Base-by-base conservation (phyloP, 345 rosid genomes). In the Salix viminalis region DNA sequence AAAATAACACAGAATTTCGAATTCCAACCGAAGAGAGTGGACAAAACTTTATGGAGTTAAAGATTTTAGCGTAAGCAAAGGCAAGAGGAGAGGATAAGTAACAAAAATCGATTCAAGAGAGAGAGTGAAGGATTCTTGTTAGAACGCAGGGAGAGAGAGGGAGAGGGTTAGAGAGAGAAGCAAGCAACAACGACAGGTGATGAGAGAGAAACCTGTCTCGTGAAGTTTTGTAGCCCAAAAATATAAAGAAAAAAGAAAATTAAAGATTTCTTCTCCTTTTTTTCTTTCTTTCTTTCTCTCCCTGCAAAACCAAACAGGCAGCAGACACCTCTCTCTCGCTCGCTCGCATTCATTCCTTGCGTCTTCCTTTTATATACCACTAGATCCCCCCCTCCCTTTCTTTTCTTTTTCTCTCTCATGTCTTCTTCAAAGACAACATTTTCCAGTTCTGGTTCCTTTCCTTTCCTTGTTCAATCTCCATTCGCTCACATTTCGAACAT, bases 351-450 rank as follows among this genome's bases (percentile, higher is more conserved):
- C 89, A 85, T 87, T 88, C 90, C 84, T 86, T 90, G 89, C 89
- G 88, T 85, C 84, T 73, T 79, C 85, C 87, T 88, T 83, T 87
- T 78, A 80, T 75, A 75, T 39, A 79, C 89, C 94, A 90, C 94
- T 91, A 92, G 95, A 89, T 87, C 91, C 87, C 91, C 87, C 89
- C 86, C 89, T 34, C 67, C 11, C 77, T 65, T 80, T 78, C 84
- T 77, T 60, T 30, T 61, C 56, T 46, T 54, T 34, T 70, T 54
- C 74, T 79, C 76, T 74, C 67, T 70, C 66, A 83, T 83, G 82
- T 84, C 84, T 78, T 80, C 86, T 77, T 77, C 85, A 34, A 50
- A 48, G 7, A 16, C 84, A 68, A 2, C 52, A 67, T 39, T 8
- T 81, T n/a, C 65, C 60, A 21, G 13, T 62, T 42, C 13, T 11